These are phyloP conservation scores for Limtongozyma cylindracea DNA, from an alignment of 805 yeast species.

Conservation along the genomic window DNA sequence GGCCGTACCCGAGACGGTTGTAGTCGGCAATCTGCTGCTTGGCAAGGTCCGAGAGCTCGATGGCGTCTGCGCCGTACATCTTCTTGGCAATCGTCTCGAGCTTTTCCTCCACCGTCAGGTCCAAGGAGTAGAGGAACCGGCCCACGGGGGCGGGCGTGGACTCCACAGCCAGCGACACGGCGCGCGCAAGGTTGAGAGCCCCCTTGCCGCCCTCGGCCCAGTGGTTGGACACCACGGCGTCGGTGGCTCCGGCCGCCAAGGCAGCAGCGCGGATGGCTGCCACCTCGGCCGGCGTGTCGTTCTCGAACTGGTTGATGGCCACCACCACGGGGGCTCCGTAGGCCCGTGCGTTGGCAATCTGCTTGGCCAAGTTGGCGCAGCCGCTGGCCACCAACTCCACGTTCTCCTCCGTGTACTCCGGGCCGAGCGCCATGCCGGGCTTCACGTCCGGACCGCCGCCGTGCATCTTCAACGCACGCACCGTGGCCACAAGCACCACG, in stretches of 20 bases:
- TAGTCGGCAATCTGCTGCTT: constrained; percentile 40
- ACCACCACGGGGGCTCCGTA: constrained; percentile 65
- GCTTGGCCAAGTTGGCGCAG: constrained; percentile 53
- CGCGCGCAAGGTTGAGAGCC: constrained; percentile 47
- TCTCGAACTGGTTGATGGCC: constrained; percentile 57
- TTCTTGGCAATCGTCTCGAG: constrained; percentile 40
- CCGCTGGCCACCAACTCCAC: constrained; percentile 44
- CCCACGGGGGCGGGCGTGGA: constrained; percentile 14
- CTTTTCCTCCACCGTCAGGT: constrained; percentile 34
- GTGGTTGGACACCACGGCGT: constrained; percentile 62
- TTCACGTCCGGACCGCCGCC: constrained; percentile 82
- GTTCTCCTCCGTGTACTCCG: constrained; percentile 48
- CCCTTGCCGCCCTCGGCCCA: constrained; percentile 79
- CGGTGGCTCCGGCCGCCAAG: constrained; percentile 52
- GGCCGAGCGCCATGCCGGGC: constrained; percentile 61
- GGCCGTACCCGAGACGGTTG: constrained; percentile 50
- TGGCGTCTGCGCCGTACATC: constrained; percentile 57
- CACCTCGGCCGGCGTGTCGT: constrained; percentile 47
- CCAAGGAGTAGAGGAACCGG: constrained; percentile 35
- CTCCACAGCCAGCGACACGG: constrained; percentile 38
- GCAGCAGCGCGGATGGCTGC: constrained; percentile 43
- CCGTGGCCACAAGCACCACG: constrained; percentile 64
- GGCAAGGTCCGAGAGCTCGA: constrained; percentile 47
- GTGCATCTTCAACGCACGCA: constrained; percentile 63
- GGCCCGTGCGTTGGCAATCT: constrained; percentile 42